A percentile compares a stretch with the other conserved stretches of the same genome.
Conservation (phyloP, 1,139 yeast species). For the Yamadazyma blattariae region DNA sequence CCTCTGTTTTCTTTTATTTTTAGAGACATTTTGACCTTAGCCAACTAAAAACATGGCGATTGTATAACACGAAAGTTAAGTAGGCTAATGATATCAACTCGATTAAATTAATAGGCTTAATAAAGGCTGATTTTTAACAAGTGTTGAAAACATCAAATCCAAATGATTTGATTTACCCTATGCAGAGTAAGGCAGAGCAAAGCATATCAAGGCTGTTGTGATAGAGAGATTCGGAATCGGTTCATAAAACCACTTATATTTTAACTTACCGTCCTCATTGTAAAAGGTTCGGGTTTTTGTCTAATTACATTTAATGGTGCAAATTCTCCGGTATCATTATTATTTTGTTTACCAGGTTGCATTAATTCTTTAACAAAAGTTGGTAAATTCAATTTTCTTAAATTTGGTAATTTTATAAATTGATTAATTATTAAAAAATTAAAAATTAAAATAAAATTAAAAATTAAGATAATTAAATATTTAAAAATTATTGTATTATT, state of each 20-base stretch:
- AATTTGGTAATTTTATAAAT: slow-evolving; percentile 18
- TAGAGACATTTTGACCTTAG: no score
- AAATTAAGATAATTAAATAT: slow-evolving; percentile 16
- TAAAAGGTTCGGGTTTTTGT: slow-evolving; percentile 15
- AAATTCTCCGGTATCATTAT: slow-evolving; percentile 59
- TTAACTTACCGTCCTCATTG: slow-evolving; percentile 8
- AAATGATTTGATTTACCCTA: neutral
- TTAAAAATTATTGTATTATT: slow-evolving; percentile 15
- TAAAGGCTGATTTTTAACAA: no score
- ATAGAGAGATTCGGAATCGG: no score
- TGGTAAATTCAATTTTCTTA: slow-evolving; percentile 13
- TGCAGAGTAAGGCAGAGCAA: no score
- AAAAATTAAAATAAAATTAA: slow-evolving; percentile 9
- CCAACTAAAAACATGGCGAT: no score
- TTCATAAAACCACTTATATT: no score
- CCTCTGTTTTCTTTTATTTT: no score
- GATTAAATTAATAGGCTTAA: no score
- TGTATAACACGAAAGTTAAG: no score
- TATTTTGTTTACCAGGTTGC: slow-evolving; percentile 56
- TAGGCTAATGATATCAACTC: no score
- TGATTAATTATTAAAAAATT: slow-evolving; percentile 28
- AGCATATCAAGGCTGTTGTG: no score
- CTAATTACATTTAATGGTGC: slow-evolving; percentile 22
- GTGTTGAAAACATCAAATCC: no score
- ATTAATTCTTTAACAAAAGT: slow-evolving; percentile 34